Percentiles rank a stretch among this genome's conserved stretches.
These are phyloP conservation scores for Protea cynaroides DNA, from an alignment of 164 flowering plant genomes.

Conservation along the genomic window DNA sequence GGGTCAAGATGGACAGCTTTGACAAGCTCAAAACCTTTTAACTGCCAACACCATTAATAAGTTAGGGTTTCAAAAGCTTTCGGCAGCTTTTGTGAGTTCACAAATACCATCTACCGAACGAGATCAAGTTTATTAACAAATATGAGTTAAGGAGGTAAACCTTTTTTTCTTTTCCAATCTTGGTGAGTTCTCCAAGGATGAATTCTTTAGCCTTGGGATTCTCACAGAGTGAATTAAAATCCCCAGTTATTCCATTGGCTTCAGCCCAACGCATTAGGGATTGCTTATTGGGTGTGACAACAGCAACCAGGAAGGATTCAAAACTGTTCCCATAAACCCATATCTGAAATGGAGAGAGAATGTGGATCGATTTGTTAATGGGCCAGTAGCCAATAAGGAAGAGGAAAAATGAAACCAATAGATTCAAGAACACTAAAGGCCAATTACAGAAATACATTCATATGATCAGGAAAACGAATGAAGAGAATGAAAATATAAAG, in stretches of 20 bases:
- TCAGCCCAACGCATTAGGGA: constrained; percentile 67
- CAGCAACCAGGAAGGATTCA: constrained; percentile 85
- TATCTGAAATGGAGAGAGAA: constrained; percentile 50
- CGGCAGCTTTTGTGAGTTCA: background rate
- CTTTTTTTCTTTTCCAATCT: constrained; percentile 80
- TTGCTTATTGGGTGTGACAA: constrained; percentile 68
- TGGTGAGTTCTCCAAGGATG: constrained; percentile 71
- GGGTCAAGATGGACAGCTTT: constrained; percentile 92
- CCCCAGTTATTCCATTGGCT: constrained; percentile 56
- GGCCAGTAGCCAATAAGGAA: background rate
- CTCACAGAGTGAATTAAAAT: constrained; percentile 69
- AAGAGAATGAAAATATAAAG: background rate
- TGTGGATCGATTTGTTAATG: background rate
- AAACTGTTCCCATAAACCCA: constrained; percentile 97
- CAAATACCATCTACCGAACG: background rate
- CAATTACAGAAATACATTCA: background rate
- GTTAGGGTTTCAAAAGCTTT: constrained; percentile 5
- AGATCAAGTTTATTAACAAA: background rate
- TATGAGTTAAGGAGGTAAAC: constrained; percentile 22
- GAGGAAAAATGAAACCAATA: background rate
- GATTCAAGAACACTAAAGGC: background rate
- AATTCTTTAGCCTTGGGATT: constrained; percentile 69
- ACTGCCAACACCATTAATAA: constrained; percentile 34
- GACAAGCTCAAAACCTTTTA: constrained; percentile 91
- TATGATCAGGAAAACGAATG: background rate